Percentiles rank a stretch among this genome's conserved stretches.
These are phyloP conservation scores for Castanea sativa DNA, from an alignment of 306 rosid genomes.

Conservation along the genomic window DNA sequence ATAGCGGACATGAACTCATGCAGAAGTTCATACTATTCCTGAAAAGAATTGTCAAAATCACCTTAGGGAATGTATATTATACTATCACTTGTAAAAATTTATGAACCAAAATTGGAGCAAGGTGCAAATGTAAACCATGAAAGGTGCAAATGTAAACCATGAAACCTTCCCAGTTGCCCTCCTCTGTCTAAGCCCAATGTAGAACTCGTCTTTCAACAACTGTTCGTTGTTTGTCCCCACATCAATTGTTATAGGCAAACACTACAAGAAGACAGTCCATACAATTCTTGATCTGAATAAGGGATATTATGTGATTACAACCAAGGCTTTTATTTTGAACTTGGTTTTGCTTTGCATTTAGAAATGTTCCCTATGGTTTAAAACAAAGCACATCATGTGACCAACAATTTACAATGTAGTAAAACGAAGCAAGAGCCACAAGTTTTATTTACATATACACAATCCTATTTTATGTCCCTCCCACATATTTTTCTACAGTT, in stretches of 20 bases:
- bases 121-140: constrained; percentile 6
- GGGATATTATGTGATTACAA: no score
- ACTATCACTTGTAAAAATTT: not conserved
- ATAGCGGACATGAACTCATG: constrained; percentile 87
- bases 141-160: constrained; percentile 19
- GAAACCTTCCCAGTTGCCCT: constrained; percentile 88
- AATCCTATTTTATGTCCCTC: no score
- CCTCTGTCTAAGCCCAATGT: constrained; percentile 80
- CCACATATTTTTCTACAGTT: no score
- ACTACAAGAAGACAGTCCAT: constrained; percentile 44
- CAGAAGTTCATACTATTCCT: constrained; percentile 85
- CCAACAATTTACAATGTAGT: no score
- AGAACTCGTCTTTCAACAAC: constrained; percentile 79
- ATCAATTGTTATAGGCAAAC: constrained; percentile 93
- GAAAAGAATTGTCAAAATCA: constrained; percentile 25
- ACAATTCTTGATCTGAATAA: not conserved
- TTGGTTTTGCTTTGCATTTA: no score
- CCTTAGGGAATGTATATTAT: constrained; percentile 18
- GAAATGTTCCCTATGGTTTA: no score
- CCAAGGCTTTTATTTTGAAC: no score
- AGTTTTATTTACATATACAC: no score
- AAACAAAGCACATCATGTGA: no score
- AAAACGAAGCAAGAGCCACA: no score
- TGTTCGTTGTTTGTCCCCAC: constrained; percentile 93
- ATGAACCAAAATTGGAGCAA: constrained; percentile 16